Evolutionary conservation across 306 rosid genomes (phyloP), one percentile per base, ranked within the genome.

Genomic region (Castanea mollissima): DNA sequence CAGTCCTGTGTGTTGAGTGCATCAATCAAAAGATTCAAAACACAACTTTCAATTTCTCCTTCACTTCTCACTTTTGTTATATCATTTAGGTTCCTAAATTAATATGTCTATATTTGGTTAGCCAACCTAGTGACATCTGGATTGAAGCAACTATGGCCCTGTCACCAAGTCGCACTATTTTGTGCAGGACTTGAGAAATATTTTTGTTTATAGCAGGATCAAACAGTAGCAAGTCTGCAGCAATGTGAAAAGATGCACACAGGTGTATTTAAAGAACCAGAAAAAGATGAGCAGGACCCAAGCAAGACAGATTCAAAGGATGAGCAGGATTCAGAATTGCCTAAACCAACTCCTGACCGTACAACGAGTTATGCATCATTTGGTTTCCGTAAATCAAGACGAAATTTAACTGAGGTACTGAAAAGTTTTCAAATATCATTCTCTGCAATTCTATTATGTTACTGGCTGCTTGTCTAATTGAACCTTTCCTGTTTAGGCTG

Each of bases 341-440:
- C 74, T 6, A 82, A 79, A 67, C 59, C 86, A 75, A 87, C 76
- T 72, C n/a, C 75, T 38, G 2, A 55, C 58, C 81, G 87, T 79
- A 56, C 85, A 52, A 52, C 79, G 72, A 81, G 79, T 70, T 79
- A 72, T 84, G 35, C 91, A n/a, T 71, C 82, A 13, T 78, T 78
- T 80, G 88, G 87, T 69, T 83, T 85, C 73, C 77, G 82, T 73
- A 95, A 86, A 90, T 85, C 96, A 29, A 90, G 94, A 81, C 87
- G 85, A 21, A 91, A 87, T 91, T 87, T 93, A 76, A 89, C 96
- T 20, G 98, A 93, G 98, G 99, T 95, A 75, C 62, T 20, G 55
- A 73, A 55, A 49, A 49, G 16, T 16, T 73, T 38, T 41, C 59
- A 57, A 46, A 74, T 55, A 78, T 75, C 49, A 63, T 71, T 62